phyloP scores from a whole-genome alignment of 2,329 filamentous ascomycete species.

The Fusarium sp. region DNA sequence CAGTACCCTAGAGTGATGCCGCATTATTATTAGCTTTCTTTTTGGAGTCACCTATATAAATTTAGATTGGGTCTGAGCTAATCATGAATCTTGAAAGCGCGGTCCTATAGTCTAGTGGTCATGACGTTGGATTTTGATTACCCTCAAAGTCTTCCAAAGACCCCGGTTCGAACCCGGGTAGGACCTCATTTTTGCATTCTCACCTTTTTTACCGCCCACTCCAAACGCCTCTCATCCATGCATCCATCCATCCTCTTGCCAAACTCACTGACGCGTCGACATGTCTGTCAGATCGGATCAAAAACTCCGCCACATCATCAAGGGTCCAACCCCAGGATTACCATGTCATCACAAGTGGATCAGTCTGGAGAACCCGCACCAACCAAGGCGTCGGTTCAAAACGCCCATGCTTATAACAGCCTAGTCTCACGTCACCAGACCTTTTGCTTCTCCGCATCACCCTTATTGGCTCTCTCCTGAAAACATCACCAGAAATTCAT shows the following conservation, averaged over 20 bases:
- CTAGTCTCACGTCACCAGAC: neutral
- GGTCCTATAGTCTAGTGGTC: slow-evolving; percentile 35
- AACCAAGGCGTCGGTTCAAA: neutral
- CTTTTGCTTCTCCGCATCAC: neutral
- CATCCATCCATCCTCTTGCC: neutral
- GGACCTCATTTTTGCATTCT: slow-evolving; percentile 16
- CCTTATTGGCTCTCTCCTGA: slow-evolving; percentile 8
- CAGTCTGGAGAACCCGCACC: neutral
- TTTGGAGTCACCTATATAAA: fast-evolving
- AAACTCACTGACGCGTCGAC: neutral
- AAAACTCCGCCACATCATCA: neutral
- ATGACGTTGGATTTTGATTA: slow-evolving; percentile 31
- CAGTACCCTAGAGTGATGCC: neutral
- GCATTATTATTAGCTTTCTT: fast-evolving
- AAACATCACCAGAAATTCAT: neutral
- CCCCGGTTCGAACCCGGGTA: slow-evolving; percentile 34
- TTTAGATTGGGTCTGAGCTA: fast-evolving
- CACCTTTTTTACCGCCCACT: neutral
- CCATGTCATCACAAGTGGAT: neutral
- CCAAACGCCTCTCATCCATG: no score
- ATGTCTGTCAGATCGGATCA: neutral
- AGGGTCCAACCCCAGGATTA: slow-evolving; percentile 14
- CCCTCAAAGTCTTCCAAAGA: slow-evolving; percentile 23
- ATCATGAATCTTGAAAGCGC: neutral
- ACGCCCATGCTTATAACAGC: neutral